Base-by-base conservation (phyloP, 352 stramenopile genomes). In the Phytopythium boreale region DNA sequence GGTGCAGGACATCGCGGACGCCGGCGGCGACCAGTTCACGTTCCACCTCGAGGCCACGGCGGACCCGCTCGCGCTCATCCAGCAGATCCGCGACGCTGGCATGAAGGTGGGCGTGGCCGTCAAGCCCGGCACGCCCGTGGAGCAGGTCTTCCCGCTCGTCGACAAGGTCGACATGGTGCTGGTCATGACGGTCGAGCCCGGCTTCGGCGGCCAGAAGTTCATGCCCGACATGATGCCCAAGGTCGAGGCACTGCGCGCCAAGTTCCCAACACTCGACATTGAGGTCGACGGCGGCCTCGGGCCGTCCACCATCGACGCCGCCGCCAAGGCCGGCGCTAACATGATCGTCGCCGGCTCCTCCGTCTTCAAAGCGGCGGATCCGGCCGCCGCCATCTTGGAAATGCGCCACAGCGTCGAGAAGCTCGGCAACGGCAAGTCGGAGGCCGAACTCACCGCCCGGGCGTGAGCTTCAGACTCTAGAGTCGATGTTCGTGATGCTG, bases 151-250 rank as follows among this genome's bases (percentile, higher is more conserved):
- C 29, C 78, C 82, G 63, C 93, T 88, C 63, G 82, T 96, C 3
- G 79, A 94, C 44, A 71, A 95, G 34, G 80, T 98, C 31, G 97
- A 99, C 70, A 92, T 99, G 81, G 94, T 98, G 64, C 80, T 99
- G 34, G 82, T 99, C 31, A 99, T 99, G 97, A 99, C 96, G 6
- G 97, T 99, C 29, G 95, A 99, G 79, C 97, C 97, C 26, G 97
- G 97, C 56, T 99, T 99, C 67, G 93, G 94, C 36, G 97, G 97
- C 31, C 97, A 99, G 80, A 90, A 75, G 37, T 99, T 99, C 72
- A 99, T 99, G 93, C 68, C 63, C 31, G 80, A 95, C 69, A 98
- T 98, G 90, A 98, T 99, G 90, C 72, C 77, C 37, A 99, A 99
- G 76, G 87, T 99, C 19, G 76, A 86, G 55, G 78, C 76, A 24